Base-by-base conservation (phyloP, 2,329 filamentous ascomycete genomes). In the Zalaria sp. region DNA sequence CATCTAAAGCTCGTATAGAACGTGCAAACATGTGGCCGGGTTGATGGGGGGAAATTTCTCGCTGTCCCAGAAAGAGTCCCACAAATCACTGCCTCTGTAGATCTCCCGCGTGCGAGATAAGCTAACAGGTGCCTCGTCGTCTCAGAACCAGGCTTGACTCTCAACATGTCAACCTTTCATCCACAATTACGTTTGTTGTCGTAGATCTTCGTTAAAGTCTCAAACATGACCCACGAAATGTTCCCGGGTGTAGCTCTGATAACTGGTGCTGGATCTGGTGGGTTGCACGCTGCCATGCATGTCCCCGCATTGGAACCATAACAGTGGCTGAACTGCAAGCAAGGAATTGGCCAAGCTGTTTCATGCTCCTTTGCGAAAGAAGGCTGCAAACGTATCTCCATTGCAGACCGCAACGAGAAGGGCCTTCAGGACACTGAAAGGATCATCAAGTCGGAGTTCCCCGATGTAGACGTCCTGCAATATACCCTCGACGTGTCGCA, bases 301-400 rank as follows among this genome's bases (percentile, higher is more conserved):
- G 8, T 11, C 25, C 26, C 35, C 34, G 50, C 47, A 25, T 18
- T 37, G 25, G 28, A n/a, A 26, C 25, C 26, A 18, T 18, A 35
- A 25, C 35, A n/a, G 36, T 5, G 40, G 28, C 38, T 18, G 18
- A 18, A 18, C 18, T 18, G 18, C 18, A 18, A 18, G 18, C 11
- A 39, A 66, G 65, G 64, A 10, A 68, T 68, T 42, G 65, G 65
- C 7, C 57, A 61, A 34, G 61, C 62, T 35, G 60, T 59, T 10
- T 64, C 67, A 11, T 47, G 64, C 10, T 62, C 66, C 1, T 69
- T 71, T 47, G 64, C 61, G 2, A 51, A 48, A 5, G 65, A 68
- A 51, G 66, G 66, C 37, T 70, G 66, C 46, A 49, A 46, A 4
- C 59, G 57, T 34, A 60, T 71, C 39, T 58, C 58, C 8, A 57